Conservation (phyloP, 306 rosid genomes). For the Quercus dentata region DNA sequence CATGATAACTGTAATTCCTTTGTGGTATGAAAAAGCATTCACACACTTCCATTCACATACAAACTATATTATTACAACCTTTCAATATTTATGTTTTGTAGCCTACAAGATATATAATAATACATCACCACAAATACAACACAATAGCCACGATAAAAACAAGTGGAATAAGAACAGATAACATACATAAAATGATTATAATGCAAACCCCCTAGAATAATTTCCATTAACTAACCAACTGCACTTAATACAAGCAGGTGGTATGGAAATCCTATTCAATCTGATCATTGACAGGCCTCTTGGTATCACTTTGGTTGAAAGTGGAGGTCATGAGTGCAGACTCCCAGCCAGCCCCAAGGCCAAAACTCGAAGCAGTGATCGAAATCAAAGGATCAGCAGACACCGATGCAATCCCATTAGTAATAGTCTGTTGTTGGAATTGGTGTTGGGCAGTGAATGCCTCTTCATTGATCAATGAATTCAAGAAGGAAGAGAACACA, state of each 20-base stretch:
- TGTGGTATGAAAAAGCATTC: neutral
- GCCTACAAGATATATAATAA: neutral
- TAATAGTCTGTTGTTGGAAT: conserved; percentile 24
- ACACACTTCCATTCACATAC: neutral
- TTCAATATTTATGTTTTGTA: neutral
- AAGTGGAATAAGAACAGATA: neutral
- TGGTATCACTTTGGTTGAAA: conserved; percentile 33
- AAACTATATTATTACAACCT: neutral
- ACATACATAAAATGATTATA: neutral
- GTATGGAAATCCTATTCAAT: neutral
- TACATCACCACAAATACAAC: conserved; percentile 3
- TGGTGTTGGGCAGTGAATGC: conserved; percentile 39
- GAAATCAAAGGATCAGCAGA: conserved; percentile 24
- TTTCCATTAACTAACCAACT: neutral
- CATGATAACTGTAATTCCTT: neutral
- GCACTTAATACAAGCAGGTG: neutral
- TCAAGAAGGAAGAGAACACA: conserved; percentile 66
- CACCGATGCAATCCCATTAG: neutral
- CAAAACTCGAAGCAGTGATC: conserved; percentile 2
- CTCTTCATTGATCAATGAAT: conserved; percentile 73
- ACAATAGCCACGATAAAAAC: neutral
- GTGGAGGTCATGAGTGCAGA: conserved; percentile 35
- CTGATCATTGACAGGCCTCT: conserved; percentile 1
- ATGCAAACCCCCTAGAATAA: neutral
- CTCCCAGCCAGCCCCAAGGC: conserved; percentile 35